phyloP scores from a whole-genome alignment of 2,329 filamentous ascomycete genomes.

The Fusarium penzigii region DNA sequence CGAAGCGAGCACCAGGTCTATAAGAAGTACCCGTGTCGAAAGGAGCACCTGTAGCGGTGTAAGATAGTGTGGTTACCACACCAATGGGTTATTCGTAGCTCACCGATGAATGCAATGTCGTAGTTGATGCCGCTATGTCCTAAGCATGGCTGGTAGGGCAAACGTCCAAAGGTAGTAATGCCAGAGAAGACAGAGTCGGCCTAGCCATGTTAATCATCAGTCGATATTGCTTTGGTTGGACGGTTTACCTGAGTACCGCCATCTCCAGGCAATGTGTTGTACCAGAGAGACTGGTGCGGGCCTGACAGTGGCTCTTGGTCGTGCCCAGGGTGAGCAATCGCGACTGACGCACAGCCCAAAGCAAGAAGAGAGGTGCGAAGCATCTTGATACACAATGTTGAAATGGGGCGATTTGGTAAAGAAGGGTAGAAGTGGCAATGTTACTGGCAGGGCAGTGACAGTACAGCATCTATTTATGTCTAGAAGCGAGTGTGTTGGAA shows the following conservation, averaged over 20 bases:
- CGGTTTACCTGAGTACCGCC: constrained; percentile 73
- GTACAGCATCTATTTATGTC: too few relatives aligned
- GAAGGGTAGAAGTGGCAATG: too few relatives aligned
- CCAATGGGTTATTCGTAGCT: neutral
- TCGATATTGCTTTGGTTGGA: too few relatives aligned
- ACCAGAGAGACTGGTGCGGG: constrained; percentile 77
- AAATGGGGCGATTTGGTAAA: too few relatives aligned
- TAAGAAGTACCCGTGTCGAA: constrained; percentile 89
- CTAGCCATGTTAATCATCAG: constrained; percentile 39
- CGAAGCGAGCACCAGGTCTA: constrained; percentile 79
- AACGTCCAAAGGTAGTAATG: constrained; percentile 80
- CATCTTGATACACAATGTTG: constrained; percentile 25
- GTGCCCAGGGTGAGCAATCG: constrained; percentile 59
- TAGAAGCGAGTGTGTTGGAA: too few relatives aligned
- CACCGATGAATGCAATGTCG: constrained; percentile 84
- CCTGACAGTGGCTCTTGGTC: constrained; percentile 65
- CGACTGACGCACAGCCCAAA: constrained; percentile 49
- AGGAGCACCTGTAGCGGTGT: constrained; percentile 61
- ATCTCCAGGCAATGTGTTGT: constrained; percentile 79
- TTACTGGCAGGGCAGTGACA: too few relatives aligned
- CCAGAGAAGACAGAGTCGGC: constrained; percentile 88
- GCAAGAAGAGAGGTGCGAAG: constrained; percentile 32
- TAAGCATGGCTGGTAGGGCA: constrained; percentile 77
- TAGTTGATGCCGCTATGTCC: constrained; percentile 69
- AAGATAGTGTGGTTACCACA: neutral